Conservation (phyloP, 1,284 basidiomycete genomes). For the Chondrostereum purpureum region DNA sequence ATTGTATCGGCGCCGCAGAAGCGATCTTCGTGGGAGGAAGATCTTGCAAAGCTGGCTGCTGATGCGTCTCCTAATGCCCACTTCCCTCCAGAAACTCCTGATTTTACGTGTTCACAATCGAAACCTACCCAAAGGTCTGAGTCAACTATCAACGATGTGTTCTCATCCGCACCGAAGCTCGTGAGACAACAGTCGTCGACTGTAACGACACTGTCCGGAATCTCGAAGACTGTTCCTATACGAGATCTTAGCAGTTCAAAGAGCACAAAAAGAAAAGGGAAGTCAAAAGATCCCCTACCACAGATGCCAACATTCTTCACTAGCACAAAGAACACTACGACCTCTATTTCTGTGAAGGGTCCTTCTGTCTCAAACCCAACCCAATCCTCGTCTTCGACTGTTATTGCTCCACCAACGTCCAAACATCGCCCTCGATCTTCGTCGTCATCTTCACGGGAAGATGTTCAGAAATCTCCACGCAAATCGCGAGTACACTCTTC, state of each 20-base stretch:
- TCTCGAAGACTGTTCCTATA: not conserved
- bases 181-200: not conserved
- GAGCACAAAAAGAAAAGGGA: too few relatives aligned
- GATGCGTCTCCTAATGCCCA: not conserved
- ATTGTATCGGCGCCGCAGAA: not conserved
- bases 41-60: not conserved
- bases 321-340: too few relatives aligned
- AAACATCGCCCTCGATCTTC: not conserved
- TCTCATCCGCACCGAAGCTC: not conserved
- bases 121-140: too few relatives aligned
- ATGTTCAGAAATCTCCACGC: not conserved
- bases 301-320: too few relatives aligned
- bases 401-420: too few relatives aligned
- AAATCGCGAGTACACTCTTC: not conserved
- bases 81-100: not conserved
- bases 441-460: not conserved
- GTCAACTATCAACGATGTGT: not conserved
- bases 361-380: too few relatives aligned
- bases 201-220: not conserved
- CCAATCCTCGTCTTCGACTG: too few relatives aligned
- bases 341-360: too few relatives aligned
- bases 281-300: too few relatives aligned
- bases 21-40: not conserved
- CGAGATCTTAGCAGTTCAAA: not conserved
- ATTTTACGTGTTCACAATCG: not conserved